Evolutionary conservation across 345 rosid genomes (phyloP).

Genomic region (Kandelia obovata): DNA sequence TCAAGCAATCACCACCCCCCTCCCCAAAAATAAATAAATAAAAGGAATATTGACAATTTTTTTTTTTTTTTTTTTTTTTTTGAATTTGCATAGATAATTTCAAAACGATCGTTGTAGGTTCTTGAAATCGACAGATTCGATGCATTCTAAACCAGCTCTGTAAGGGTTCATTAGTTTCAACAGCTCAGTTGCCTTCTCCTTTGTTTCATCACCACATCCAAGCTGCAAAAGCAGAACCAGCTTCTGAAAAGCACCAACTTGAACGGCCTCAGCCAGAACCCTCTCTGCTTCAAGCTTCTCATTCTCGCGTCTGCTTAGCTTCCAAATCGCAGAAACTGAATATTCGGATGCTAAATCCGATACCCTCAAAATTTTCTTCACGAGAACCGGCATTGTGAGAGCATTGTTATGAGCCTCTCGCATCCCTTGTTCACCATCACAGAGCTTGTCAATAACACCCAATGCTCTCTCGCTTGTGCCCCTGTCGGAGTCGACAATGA

Average conservation of each 20-base stretch:
- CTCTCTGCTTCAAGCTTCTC: constrained; percentile 19
- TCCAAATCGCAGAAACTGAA: constrained; percentile 46
- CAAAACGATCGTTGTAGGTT: constrained; percentile 54
- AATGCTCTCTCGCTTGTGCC: constrained; percentile 37
- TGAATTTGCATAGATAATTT: background rate
- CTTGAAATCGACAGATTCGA: constrained; percentile 57
- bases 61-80: background rate
- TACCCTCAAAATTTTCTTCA: constrained; percentile 46
- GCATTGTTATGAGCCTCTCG: constrained; percentile 35
- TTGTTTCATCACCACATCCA: constrained; percentile 43
- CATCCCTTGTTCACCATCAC: constrained; percentile 34
- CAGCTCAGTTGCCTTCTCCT: constrained; percentile 55
- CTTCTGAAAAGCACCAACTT: constrained; percentile 60
- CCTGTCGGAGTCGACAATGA: constrained; percentile 29
- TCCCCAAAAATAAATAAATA: background rate
- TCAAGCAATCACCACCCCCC: too few species aligned
- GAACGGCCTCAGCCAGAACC: constrained; percentile 39
- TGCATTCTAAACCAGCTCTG: constrained; percentile 51
- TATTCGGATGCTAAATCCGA: constrained; percentile 35
- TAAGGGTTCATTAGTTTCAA: constrained; percentile 57
- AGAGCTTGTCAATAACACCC: constrained; percentile 31
- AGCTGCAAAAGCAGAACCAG: constrained; percentile 50
- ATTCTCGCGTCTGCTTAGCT: constrained; percentile 29
- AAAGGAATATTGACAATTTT: background rate
- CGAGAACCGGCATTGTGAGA: constrained; percentile 42